These are phyloP conservation scores for Citrus cavaleriei DNA, from an alignment of 345 rosid species.

Conservation along the genomic window DNA sequence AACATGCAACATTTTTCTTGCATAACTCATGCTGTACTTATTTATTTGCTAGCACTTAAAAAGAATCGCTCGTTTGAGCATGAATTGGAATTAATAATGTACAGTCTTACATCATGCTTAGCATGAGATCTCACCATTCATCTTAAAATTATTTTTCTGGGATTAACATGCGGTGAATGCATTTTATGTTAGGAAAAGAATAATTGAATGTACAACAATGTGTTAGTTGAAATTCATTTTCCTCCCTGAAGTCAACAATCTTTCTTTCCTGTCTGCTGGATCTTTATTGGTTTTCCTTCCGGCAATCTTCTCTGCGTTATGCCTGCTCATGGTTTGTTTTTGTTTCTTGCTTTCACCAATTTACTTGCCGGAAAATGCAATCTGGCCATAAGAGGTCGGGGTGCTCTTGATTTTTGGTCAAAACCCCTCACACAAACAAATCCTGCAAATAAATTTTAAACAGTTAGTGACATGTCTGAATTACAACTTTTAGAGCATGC, in stretches of 20 bases:
- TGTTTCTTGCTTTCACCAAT: conserved; percentile 31
- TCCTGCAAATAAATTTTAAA: conserved; percentile 41
- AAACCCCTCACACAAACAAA: conserved; percentile 93
- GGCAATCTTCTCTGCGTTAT: conserved; percentile 11
- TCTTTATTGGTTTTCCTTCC: conserved; percentile 16
- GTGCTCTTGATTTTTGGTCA: conserved; percentile 68
- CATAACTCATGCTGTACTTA: not conserved
- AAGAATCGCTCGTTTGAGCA: conserved; percentile 49
- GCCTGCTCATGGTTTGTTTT: conserved; percentile 12
- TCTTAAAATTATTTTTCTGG: conserved; percentile 7
- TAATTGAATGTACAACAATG: conserved; percentile 30
- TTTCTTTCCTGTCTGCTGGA: conserved; percentile 2
- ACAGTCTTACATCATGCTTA: conserved; percentile 16
- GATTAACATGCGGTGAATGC: conserved; percentile 16
- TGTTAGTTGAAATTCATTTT: conserved; percentile 25
- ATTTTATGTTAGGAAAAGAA: conserved; percentile 28
- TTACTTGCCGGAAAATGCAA: conserved; percentile 70
- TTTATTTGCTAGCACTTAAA: conserved; percentile 14
- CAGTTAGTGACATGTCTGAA: not conserved
- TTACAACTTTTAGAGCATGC: not conserved
- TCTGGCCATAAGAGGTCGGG: conserved; percentile 75
- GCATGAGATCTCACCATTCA: not conserved
- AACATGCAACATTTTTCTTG: not conserved
- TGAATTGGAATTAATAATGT: conserved; percentile 25
- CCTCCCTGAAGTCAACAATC: conserved; percentile 22